Base-by-base conservation (phyloP, 441 rosid species). In the Arabidopsis lyrata region DNA sequence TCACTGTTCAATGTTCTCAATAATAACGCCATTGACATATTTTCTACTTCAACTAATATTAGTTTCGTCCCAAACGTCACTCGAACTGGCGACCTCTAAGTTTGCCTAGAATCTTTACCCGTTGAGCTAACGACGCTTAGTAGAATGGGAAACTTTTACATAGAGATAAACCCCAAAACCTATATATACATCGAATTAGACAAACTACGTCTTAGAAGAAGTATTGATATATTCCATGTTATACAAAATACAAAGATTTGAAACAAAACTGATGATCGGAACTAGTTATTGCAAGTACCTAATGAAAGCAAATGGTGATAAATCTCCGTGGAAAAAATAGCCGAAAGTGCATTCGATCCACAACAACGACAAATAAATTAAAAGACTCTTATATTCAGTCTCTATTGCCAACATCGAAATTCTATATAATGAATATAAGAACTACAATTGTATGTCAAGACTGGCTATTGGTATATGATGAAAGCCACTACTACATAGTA, bases 401-500 rank as follows among this genome's bases (percentile, higher is more conserved):
- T 62, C 8, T 12, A 63, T 10, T 24, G 31, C 12, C 36, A 27
- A 65, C 15, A 13, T 64, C 1, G 2, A 5, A 29, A 55, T n/a
- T 35, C 13, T 36, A 57, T 48, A 14, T 5, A 9, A 27, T 15
- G 32, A 4, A 38, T 38, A 29, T 57, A 66, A 36, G 9, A 73
- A 48, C 36, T 57, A 47, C 60, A 38, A 2, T 16, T 48, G 45
- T 56, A 32, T 5, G 45, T 13, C 61, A 58, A 29, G 39, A 50
- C 42, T 50, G 73, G 3, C 56, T 32, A 66, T 50, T 67, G 47
- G 50, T 59, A 52, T 32, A 22, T 50, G 31, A 16, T 75, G 78
- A 61, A 61, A 68, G 58, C 35, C 78, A 75, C 18, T 61, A 35
- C 18, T 29, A 12, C 53, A 31, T 38, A 34, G 36, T 35, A 47